Evolutionary conservation across 2,329 filamentous ascomycete species (phyloP).

Genomic region (Phialophora tarda): DNA sequence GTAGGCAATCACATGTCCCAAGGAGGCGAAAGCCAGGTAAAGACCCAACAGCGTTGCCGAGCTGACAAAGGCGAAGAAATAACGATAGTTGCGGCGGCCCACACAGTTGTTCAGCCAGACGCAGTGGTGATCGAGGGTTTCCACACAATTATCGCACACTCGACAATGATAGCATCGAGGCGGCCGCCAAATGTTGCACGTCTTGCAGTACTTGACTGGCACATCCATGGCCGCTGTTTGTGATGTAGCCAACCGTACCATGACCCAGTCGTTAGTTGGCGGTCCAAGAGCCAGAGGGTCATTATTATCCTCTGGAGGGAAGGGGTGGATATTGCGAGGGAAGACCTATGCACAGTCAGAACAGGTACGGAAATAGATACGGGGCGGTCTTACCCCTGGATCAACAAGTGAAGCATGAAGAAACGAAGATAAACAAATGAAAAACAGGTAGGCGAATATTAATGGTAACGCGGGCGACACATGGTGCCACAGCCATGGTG

Average conservation of each 20-base stretch:
- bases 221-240: conserved; percentile 91
- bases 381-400: conserved; percentile 73
- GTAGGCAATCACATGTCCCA: conserved; percentile 82
- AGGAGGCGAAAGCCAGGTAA: conserved; percentile 75
- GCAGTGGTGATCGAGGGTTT: conserved; percentile 97
- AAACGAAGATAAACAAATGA: conserved; percentile 90
- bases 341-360: conserved; percentile 69
- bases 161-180: conserved; percentile 95
- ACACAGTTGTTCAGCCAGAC: conserved; percentile 99
- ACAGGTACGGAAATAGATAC: background rate
- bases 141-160: conserved; percentile 94
- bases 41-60: conserved; percentile 76
- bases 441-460: conserved; percentile 88
- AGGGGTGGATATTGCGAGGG: conserved; percentile 87
- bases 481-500: conserved; percentile 82
- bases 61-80: conserved; percentile 91
- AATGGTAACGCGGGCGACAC: conserved; percentile 88
- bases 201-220: conserved; percentile 96
- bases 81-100: conserved; percentile 94
- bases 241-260: conserved; percentile 80
- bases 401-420: conserved; percentile 90
- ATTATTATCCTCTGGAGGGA: conserved; percentile 76
- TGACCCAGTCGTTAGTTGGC: conserved; percentile 89
- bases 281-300: conserved; percentile 83
- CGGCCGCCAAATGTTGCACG: conserved; percentile 96